phyloP scores from a whole-genome alignment of 768 basidiomycete genomes.

The Pulveroboletus sp. region DNA sequence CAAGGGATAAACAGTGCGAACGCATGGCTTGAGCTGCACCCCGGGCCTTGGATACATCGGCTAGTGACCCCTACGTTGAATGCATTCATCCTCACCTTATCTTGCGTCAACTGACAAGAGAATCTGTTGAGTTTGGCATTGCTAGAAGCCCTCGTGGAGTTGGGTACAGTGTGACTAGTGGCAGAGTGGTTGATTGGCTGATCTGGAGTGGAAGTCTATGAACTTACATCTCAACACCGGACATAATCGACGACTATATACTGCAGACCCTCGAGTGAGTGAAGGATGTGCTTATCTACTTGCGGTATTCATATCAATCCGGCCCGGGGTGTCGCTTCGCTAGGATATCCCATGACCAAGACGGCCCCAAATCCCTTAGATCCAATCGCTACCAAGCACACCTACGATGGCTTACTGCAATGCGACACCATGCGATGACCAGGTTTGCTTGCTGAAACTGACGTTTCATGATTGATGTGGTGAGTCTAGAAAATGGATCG shows the following conservation, averaged over 20 bases:
- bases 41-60: conserved; percentile 36
- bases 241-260: conserved; percentile 35
- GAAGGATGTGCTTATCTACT: conserved; percentile 5
- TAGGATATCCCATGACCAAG: too few relatives aligned
- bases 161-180: conserved; percentile 19
- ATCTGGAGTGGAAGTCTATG: background rate
- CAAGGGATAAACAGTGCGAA: conserved; percentile 35
- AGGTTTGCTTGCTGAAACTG: too few relatives aligned
- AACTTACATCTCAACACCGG: conserved; percentile 58
- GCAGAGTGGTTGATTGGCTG: background rate
- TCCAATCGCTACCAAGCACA: too few relatives aligned
- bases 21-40: conserved; percentile 87
- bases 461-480: too few relatives aligned
- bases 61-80: background rate
- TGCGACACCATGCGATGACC: too few relatives aligned
- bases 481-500: too few relatives aligned
- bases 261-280: background rate
- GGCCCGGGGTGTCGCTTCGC: background rate
- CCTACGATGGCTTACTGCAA: too few relatives aligned
- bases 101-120: conserved; percentile 69
- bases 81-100: conserved; percentile 52
- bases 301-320: conserved; percentile 12
- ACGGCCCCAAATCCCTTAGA: too few relatives aligned
- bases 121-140: conserved; percentile 64
- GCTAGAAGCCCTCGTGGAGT: conserved; percentile 19